A percentile compares a stretch with the other conserved stretches of the same genome.
Conservation (phyloP, 306 rosid genomes). For the Echinosophora koreensis region DNA sequence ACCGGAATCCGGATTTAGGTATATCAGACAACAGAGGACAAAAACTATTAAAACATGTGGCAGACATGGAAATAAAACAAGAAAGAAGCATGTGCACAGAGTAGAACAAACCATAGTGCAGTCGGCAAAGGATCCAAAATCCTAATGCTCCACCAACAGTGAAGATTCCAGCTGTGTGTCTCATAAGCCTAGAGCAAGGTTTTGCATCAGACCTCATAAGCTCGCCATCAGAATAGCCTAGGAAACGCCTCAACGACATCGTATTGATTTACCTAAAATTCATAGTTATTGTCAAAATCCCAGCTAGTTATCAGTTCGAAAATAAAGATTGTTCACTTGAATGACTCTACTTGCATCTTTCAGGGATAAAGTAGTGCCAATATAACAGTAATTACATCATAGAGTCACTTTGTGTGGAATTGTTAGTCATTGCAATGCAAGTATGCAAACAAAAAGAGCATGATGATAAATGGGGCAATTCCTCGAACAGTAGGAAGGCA, state of each 20-base stretch:
- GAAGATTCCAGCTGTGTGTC: slow-evolving; percentile 85
- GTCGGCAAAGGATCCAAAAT: slow-evolving; percentile 88
- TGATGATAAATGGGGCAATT: slow-evolving; percentile 26
- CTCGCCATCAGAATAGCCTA: slow-evolving; percentile 90
- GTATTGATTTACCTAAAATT: slow-evolving; percentile 42
- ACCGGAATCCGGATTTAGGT: too few relatives aligned
- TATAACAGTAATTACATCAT: slow-evolving; percentile 10
- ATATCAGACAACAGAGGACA: neutral
- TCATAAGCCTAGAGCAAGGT: slow-evolving; percentile 88
- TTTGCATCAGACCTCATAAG: slow-evolving; percentile 84
- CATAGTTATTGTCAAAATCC: slow-evolving; percentile 23
- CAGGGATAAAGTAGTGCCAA: neutral
- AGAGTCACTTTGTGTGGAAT: neutral
- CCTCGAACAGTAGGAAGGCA: slow-evolving; percentile 48
- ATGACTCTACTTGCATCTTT: neutral
- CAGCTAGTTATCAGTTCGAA: neutral
- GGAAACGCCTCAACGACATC: slow-evolving; percentile 79
- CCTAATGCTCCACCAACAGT: slow-evolving; percentile 87
- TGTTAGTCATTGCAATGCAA: neutral
- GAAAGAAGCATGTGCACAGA: slow-evolving; percentile 11
- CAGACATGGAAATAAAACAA: neutral
- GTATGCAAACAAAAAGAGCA: slow-evolving; percentile 1
- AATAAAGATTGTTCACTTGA: neutral
- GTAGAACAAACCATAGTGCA: slow-evolving; percentile 80
- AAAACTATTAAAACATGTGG: slow-evolving; percentile 1